Evolutionary conservation across 495 filamentous ascomycete genomes (phyloP).

Genomic region (Apodospora peruviana): DNA sequence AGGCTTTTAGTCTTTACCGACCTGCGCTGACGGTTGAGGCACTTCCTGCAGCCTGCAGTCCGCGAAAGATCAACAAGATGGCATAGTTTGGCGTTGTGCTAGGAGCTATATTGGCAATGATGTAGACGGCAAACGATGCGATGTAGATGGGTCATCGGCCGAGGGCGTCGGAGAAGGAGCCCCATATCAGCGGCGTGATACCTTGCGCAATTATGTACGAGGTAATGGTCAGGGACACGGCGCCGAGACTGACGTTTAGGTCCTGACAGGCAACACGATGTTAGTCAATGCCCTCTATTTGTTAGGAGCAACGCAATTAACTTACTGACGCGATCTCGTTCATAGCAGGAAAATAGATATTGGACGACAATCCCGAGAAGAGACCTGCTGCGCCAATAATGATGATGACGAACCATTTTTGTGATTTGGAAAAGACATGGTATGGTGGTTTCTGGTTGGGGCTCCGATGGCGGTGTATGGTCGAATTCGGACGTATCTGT

Average conservation of each 20-base stretch:
- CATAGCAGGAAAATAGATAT: conserved; percentile 59
- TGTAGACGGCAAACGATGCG: conserved; percentile 46
- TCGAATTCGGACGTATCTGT: not conserved
- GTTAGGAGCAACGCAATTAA: not conserved
- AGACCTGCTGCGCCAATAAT: conserved; percentile 4
- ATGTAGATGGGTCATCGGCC: conserved; percentile 50
- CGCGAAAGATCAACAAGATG: conserved; percentile 46
- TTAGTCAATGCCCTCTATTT: not conserved
- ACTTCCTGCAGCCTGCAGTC: conserved; percentile 49
- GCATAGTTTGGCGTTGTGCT: conserved; percentile 46
- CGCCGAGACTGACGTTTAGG: conserved; percentile 36
- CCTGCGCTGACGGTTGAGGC: conserved; percentile 43
- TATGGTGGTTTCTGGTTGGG: not conserved
- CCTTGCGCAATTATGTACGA: conserved; percentile 48
- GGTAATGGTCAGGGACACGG: conserved; percentile 51
- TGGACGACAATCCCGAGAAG: conserved; percentile 36
- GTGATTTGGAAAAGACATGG: not conserved
- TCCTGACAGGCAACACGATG: conserved; percentile 12
- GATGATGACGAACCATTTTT: conserved; percentile 7
- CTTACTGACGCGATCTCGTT: conserved; percentile 31
- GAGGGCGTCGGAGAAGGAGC: conserved; percentile 40
- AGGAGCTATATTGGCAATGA: conserved; percentile 48
- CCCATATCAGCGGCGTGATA: conserved; percentile 44
- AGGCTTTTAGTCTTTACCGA: too few relatives aligned
- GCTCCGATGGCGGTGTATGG: not conserved